Conservation (phyloP, 768 basidiomycete genomes). For the Boletus vermiculosoides region DNA sequence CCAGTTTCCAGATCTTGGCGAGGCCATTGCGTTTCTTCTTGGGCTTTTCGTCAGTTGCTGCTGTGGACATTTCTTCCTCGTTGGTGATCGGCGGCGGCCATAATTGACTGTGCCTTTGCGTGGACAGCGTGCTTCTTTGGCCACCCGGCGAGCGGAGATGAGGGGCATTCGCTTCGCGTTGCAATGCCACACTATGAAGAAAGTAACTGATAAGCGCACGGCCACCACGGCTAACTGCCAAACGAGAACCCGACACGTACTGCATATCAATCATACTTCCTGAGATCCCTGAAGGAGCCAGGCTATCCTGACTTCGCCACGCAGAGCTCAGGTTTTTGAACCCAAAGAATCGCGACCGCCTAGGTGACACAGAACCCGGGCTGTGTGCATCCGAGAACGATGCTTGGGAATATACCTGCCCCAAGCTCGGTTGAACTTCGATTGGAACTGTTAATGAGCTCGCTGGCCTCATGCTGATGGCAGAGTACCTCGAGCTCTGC, state of each 20-base stretch:
- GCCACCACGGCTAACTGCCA: not conserved
- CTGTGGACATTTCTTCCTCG: slow-evolving; percentile 19
- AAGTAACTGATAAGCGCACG: slow-evolving; percentile 8
- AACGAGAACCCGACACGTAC: slow-evolving; percentile 48
- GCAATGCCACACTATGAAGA: slow-evolving; percentile 64
- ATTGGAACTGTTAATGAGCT: slow-evolving; percentile 60
- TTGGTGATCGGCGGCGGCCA: slow-evolving; percentile 47
- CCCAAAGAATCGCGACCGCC: slow-evolving; percentile 76
- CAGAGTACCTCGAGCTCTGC: slow-evolving; percentile 61
- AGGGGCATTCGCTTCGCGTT: slow-evolving; percentile 52
- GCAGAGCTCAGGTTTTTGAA: slow-evolving; percentile 67
- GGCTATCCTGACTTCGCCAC: slow-evolving; percentile 78
- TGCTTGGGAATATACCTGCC: slow-evolving; percentile 70
- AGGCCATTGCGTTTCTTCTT: slow-evolving; percentile 80
- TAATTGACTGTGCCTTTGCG: slow-evolving; percentile 49
- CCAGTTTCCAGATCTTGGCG: slow-evolving; percentile 77
- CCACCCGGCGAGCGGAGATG: slow-evolving; percentile 31
- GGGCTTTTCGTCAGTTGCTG: slow-evolving; percentile 43
- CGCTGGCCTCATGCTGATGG: slow-evolving; percentile 54
- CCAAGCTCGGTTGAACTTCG: slow-evolving; percentile 56
- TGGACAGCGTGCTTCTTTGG: slow-evolving; percentile 36
- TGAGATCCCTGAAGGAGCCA: slow-evolving; percentile 76
- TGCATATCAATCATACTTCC: slow-evolving; percentile 95
- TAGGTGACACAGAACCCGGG: slow-evolving; percentile 62
- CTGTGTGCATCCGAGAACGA: slow-evolving; percentile 83